Percentiles rank a stretch among this genome's conserved stretches.
These are phyloP conservation scores for Wallacemonas collosoma DNA, from an alignment of 208 protist genomes.

Conservation along the genomic window DNA sequence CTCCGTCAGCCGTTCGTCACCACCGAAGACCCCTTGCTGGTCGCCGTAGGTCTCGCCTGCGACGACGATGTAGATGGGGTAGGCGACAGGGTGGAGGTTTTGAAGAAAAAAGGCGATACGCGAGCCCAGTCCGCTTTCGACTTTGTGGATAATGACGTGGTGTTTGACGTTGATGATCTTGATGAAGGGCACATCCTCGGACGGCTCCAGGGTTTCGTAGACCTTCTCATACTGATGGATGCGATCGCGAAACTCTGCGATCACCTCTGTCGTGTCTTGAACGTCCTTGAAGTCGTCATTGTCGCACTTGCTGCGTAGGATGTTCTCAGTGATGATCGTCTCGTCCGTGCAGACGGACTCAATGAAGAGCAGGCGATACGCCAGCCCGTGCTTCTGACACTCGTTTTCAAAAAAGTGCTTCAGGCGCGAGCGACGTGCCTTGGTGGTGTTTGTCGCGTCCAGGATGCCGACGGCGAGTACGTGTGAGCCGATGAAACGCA, in stretches of 20 bases:
- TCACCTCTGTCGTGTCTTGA: conserved; percentile 75
- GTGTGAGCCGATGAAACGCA: conserved; percentile 74
- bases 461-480: conserved; percentile 85
- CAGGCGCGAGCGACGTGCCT: conserved; percentile 61
- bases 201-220: conserved; percentile 78
- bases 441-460: conserved; percentile 93
- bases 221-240: conserved; percentile 90
- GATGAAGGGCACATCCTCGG: conserved; percentile 76
- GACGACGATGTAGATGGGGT: conserved; percentile 85
- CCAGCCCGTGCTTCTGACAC: conserved; percentile 34
- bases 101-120: conserved; percentile 89
- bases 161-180: conserved; percentile 91
- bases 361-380: conserved; percentile 89
- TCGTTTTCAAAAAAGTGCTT: conserved; percentile 63
- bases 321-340: conserved; percentile 88
- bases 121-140: conserved; percentile 69
- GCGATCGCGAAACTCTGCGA: conserved; percentile 76
- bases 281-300: conserved; percentile 92
- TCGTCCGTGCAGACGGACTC: conserved; percentile 92
- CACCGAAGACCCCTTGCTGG: conserved; percentile 66
- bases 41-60: conserved; percentile 81
- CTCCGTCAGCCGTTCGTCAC: conserved; percentile 71
- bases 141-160: conserved; percentile 82
- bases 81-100: conserved; percentile 87
- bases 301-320: conserved; percentile 85